These are phyloP conservation scores for Pseudotsuga menziesii DNA, from an alignment of 75 land plant genomes.

Conservation along the genomic window DNA sequence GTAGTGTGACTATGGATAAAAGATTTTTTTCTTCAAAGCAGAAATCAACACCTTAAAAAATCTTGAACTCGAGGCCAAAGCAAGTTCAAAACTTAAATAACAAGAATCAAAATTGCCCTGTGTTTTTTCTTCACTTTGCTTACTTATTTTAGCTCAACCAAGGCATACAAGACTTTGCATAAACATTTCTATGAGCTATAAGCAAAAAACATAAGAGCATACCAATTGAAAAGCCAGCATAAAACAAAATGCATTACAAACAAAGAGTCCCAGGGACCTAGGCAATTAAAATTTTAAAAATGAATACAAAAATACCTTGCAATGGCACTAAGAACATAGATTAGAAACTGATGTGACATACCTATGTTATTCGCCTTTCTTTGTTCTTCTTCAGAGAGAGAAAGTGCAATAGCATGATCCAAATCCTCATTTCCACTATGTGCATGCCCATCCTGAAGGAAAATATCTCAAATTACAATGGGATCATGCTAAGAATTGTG, in stretches of 20 bases:
- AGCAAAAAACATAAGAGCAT: background rate
- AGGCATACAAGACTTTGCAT: background rate
- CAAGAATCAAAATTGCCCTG: background rate
- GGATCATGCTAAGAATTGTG: background rate
- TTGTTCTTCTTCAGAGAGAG: slow-evolving; percentile 51
- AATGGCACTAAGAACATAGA: background rate
- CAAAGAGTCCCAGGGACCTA: background rate
- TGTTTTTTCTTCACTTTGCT: background rate
- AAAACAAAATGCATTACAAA: background rate
- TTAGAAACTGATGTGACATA: background rate
- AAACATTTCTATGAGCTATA: background rate
- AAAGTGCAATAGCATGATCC: slow-evolving; percentile 69
- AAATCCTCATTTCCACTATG: slow-evolving; percentile 59
- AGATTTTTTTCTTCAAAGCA: background rate
- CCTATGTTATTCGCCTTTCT: slow-evolving; percentile 26
- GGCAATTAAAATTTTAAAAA: background rate
- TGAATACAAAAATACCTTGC: background rate
- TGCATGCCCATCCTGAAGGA: slow-evolving; percentile 25
- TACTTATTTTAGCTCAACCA: background rate
- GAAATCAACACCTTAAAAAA: background rate
- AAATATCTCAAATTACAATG: background rate
- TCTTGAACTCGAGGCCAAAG: background rate
- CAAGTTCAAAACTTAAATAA: background rate
- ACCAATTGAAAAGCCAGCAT: background rate
- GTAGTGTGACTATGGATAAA: background rate